Base-by-base conservation (phyloP, 805 yeast genomes). In the Wickerhamiella azyma region DNA sequence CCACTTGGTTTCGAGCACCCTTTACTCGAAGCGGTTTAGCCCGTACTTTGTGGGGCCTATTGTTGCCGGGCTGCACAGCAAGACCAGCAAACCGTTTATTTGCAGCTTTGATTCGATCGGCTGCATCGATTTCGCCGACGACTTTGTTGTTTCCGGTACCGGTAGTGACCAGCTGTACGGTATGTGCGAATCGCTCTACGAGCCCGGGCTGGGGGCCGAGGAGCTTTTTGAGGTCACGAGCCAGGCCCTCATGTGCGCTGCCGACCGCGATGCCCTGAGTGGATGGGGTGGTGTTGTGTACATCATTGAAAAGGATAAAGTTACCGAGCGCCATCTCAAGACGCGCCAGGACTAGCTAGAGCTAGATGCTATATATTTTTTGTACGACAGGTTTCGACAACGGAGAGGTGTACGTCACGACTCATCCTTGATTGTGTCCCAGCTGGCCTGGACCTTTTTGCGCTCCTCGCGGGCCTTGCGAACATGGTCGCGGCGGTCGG, bases 241-340 rank as follows among this genome's bases (percentile, higher is more conserved):
- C 55, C 98, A 92, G 66, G 89, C 96, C 1, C 69, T 92, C 49
- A 69, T 92, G 69, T 85, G 83, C 62, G 97, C 96, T 16, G 94
- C 83, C 32, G 98, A 92, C 65, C 82, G 98, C 71, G 98, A 92
- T 66, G 94, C 96, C 5, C 71, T 92, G 48, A 80, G 94, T 26
- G 99, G 99, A 54, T 92, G 96, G 96, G 98, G 98, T 59, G 96
- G 94, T 8, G 82, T 85, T 14, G 97, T 92, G 19, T 89, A 89
- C 65, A 69, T 92, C 46, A 76, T 92, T 16, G 57, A 54, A 30
- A 53, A 54, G 47, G 97, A 89, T 61, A 83, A 85, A 65, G 94
- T 92, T 48, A 75, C 78, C 46, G 86, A 81, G 68, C 77, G 94
- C 59, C 77, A 82, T 57, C 75, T 92, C 66, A 88, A 81, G 69